phyloP scores from a whole-genome alignment of 495 filamentous ascomycete species.

The Sporormia fimetaria region DNA sequence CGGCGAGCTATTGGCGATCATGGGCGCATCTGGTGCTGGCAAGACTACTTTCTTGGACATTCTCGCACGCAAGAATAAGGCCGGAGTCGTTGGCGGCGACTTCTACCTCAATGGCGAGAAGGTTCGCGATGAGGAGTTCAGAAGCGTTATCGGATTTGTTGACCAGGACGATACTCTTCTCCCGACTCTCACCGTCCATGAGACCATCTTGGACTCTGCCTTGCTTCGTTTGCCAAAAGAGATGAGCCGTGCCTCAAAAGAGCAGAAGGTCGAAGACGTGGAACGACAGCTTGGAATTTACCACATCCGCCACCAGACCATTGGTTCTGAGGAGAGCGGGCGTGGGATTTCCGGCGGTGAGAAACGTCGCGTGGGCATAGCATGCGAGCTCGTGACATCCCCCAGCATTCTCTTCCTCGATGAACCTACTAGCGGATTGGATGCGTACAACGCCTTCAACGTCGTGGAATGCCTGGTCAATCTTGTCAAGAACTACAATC shows the following conservation, averaged over 20 bases:
- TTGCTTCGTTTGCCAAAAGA: constrained; percentile 78
- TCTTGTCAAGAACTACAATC: constrained; percentile 86
- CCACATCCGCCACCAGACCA: constrained; percentile 82
- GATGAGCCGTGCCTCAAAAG: constrained; percentile 77
- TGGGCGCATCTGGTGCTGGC: constrained; percentile 94
- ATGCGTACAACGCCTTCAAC: constrained; percentile 94
- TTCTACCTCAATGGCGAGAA: constrained; percentile 94
- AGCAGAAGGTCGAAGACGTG: constrained; percentile 81
- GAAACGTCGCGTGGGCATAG: constrained; percentile 91
- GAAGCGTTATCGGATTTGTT: constrained; percentile 86
- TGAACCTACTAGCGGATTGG: constrained; percentile 90
- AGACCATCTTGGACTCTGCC: constrained; percentile 92
- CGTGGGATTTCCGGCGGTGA: constrained; percentile 95
- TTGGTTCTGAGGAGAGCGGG: constrained; percentile 94
- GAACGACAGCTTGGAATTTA: constrained; percentile 90
- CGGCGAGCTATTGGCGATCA: constrained; percentile 89
- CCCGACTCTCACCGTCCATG: constrained; percentile 90
- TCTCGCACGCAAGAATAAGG: constrained; percentile 93
- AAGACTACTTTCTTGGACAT: constrained; percentile 98
- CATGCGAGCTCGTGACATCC: constrained; percentile 94
- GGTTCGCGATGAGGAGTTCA: constrained; percentile 73
- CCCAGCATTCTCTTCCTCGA: constrained; percentile 96
- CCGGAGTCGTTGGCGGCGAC: constrained; percentile 63
- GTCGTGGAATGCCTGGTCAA: constrained; percentile 94
- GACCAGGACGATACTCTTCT: constrained; percentile 99